These are phyloP conservation scores for Acanthochlamys bracteata DNA, from an alignment of 106 monocot genomes.

Conservation along the genomic window DNA sequence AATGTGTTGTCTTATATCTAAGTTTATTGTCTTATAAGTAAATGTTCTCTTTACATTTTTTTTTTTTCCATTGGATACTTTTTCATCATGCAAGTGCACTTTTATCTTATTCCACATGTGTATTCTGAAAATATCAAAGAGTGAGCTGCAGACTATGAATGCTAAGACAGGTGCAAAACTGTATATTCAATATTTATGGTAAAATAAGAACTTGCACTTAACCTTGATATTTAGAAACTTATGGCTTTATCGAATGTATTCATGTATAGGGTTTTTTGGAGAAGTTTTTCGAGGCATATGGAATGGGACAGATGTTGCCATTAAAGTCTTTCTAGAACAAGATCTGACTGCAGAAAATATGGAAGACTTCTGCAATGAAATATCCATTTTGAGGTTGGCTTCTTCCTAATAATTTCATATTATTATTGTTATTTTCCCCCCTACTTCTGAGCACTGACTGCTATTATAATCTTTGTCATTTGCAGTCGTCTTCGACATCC, in stretches of 20 bases:
- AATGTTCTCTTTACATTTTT: no score
- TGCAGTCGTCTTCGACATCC: conserved; percentile 94
- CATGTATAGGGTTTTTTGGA: conserved; percentile 71
- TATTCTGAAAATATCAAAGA: background rate
- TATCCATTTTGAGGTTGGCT: conserved; percentile 73
- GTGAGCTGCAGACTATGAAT: background rate
- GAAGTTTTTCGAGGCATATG: conserved; percentile 94
- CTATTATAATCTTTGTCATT: conserved; percentile 19
- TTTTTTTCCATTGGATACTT: no score
- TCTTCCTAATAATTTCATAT: background rate
- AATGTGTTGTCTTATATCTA: no score
- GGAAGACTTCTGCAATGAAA: conserved; percentile 94
- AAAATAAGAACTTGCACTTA: no score
- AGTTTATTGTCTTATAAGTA: no score
- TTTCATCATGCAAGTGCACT: no score
- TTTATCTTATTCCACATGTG: background rate
- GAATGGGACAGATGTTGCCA: conserved; percentile 96
- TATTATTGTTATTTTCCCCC: background rate
- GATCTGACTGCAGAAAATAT: conserved; percentile 88
- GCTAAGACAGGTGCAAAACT: background rate
- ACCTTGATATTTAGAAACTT: no score
- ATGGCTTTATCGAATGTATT: background rate
- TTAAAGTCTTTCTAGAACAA: conserved; percentile 87
- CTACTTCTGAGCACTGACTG: conserved; percentile 11
- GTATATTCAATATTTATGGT: background rate